Conservation (phyloP, 352 stramenopile species). For the Blastocystis sp. region DNA sequence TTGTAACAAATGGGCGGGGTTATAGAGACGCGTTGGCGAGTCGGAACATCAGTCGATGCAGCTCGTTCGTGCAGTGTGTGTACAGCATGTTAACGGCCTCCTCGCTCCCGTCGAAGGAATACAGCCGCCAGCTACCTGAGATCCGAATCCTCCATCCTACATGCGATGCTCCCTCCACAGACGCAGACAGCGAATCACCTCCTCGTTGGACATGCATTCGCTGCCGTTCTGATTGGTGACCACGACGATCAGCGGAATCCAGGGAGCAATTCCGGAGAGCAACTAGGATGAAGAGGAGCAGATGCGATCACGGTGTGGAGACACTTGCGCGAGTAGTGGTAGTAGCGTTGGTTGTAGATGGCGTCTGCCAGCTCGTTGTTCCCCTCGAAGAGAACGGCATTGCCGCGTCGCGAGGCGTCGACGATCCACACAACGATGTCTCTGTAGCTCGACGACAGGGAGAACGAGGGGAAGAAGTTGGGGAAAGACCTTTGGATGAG, state of each 20-base stretch:
- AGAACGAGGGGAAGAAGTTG: conserved; percentile 58
- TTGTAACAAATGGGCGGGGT: not conserved
- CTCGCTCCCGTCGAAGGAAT: not conserved
- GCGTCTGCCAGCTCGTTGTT: conserved; percentile 27
- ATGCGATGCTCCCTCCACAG: conserved; percentile 63
- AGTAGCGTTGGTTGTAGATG: conserved; percentile 63
- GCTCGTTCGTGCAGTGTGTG: conserved; percentile 49
- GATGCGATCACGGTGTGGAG: conserved; percentile 11
- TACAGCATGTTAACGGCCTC: conserved; percentile 2
- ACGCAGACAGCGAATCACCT: conserved; percentile 13
- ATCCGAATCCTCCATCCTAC: conserved; percentile 12
- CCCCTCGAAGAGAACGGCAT: not conserved
- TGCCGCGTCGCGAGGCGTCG: conserved; percentile 5
- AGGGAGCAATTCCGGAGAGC: conserved; percentile 57
- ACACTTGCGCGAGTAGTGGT: conserved; percentile 59
- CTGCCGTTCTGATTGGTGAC: conserved; percentile 28
- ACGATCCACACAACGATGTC: conserved; percentile 47
- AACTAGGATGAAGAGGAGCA: not conserved
- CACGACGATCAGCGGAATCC: conserved; percentile 51
- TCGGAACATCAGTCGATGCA: conserved; percentile 31
- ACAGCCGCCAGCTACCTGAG: conserved; percentile 33
- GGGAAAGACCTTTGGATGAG: conserved; percentile 25
- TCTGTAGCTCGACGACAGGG: conserved; percentile 47
- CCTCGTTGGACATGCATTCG: not conserved
- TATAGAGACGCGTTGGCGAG: not conserved